Conservation (phyloP, 345 rosid species). For the Punica granatum region DNA sequence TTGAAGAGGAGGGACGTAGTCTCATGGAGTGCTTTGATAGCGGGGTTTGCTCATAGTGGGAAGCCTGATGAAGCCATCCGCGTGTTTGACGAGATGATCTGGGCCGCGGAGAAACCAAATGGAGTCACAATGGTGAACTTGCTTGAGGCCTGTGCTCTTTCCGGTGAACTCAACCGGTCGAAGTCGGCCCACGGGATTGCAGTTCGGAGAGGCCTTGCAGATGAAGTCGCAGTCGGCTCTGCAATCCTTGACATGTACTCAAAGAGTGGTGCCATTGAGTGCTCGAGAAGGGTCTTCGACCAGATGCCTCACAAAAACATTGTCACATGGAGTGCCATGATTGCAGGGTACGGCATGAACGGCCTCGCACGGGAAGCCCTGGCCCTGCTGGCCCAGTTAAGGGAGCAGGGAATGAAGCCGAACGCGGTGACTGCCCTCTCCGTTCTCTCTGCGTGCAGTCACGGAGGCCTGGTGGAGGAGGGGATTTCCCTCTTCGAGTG, state of each 20-base stretch:
- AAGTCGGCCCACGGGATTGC: slow-evolving; percentile 68
- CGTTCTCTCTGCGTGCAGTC: slow-evolving; percentile 63
- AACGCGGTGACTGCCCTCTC: slow-evolving; percentile 52
- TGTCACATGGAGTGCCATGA: slow-evolving; percentile 65
- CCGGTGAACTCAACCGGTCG: slow-evolving; percentile 46
- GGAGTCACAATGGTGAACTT: slow-evolving; percentile 39
- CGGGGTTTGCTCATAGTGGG: slow-evolving; percentile 44
- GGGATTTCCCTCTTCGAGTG: slow-evolving; percentile 54
- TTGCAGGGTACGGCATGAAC: slow-evolving; percentile 59
- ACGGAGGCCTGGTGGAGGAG: slow-evolving; percentile 53
- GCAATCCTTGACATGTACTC: slow-evolving; percentile 62
- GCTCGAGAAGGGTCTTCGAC: slow-evolving; percentile 49
- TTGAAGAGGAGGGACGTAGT: slow-evolving; percentile 37
- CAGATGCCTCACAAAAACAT: slow-evolving; percentile 35
- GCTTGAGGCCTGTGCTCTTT: slow-evolving; percentile 55
- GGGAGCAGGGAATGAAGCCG: slow-evolving; percentile 35
- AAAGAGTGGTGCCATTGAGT: slow-evolving; percentile 45
- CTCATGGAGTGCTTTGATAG: slow-evolving; percentile 67
- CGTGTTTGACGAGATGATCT: slow-evolving; percentile 41
- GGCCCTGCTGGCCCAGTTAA: slow-evolving; percentile 43
- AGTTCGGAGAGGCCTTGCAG: slow-evolving; percentile 44
- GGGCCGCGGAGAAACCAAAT: slow-evolving; percentile 30
- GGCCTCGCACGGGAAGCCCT: slow-evolving; percentile 53
- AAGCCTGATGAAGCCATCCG: slow-evolving; percentile 44
- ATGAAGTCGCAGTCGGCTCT: slow-evolving; percentile 46